phyloP scores from a whole-genome alignment of 2,329 filamentous ascomycete species.

The Ceratocystis albifundus region DNA sequence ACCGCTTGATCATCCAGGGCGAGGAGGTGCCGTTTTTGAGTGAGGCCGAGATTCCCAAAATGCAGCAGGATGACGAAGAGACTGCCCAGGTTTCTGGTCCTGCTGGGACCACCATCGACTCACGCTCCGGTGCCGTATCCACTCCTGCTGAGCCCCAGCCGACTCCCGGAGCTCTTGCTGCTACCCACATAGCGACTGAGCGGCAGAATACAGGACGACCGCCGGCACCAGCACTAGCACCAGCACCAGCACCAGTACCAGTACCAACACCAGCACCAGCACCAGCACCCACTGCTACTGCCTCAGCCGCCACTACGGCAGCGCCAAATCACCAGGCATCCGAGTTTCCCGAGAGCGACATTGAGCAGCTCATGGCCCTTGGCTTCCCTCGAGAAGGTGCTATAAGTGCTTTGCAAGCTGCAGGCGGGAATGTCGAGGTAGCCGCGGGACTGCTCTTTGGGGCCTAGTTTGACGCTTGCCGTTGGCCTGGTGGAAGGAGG shows the following conservation, averaged over 20 bases:
- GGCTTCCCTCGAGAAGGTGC: constrained; percentile 69
- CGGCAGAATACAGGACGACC: no score
- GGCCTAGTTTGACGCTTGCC: constrained; percentile 28
- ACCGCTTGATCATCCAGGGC: constrained; percentile 77
- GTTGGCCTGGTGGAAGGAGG: not conserved
- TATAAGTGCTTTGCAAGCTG: constrained; percentile 67
- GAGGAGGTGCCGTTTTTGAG: constrained; percentile 82
- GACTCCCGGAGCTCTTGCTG: constrained; percentile 23
- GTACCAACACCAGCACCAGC: no score
- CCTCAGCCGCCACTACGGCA: constrained; percentile 24
- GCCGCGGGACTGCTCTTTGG: constrained; percentile 72
- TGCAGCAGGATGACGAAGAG: constrained; percentile 63
- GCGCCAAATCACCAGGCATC: constrained; percentile 26
- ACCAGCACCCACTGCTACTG: constrained; percentile 25
- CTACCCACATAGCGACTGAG: constrained; percentile 9
- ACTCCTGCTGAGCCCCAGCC: constrained; percentile 25
- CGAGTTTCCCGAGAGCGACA: constrained; percentile 49
- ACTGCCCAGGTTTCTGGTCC: constrained; percentile 67
- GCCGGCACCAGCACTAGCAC: no score
- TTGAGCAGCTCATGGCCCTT: constrained; percentile 64
- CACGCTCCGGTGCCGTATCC: constrained; percentile 63
- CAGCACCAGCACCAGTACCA: no score
- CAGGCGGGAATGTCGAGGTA: constrained; percentile 73
- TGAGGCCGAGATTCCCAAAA: constrained; percentile 89
- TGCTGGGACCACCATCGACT: constrained; percentile 78